Base-by-base conservation (phyloP, 2,329 filamentous ascomycete genomes). In the Geosmithia putterillii region DNA sequence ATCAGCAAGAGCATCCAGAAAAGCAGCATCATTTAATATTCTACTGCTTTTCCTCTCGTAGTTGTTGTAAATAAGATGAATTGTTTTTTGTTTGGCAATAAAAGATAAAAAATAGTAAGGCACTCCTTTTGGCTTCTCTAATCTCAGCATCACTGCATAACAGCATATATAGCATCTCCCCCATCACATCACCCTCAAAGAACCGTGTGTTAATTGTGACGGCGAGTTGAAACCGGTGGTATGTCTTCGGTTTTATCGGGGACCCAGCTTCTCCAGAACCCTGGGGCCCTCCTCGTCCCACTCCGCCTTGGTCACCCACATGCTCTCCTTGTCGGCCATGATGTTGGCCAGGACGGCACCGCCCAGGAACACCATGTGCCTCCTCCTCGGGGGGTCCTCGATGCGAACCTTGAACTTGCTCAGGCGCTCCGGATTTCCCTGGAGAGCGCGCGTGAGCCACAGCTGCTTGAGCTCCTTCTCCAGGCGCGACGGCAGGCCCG, bases 381-480 rank as follows among this genome's bases (percentile, higher is more conserved):
- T 77, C 69, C 92, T 79, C 66, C 92, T 78, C 28, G 92, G 92
- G 42, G 92, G 92, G 63, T 98, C 92, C 64, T 98, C 92, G 71
- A 98, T 96, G 63, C 92, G 80, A 52, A 98, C 90, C 78, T 96
- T 98, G 76, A 98, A 98, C 80, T 96, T 98, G 80, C 79, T 86
- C 57, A 98, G 65, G 52, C 92, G 79, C 67, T 96, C 90, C 1
- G 92, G 90, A 64, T 98, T 88, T 46, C 90, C 89, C 46, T 82
- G 77, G 53, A 98, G 70, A 38, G 95, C 88, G 51, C 83, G 82
- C 44, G 90, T 95, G 51, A 98, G 76, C 92, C 92, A 98, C 54
- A 98, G 70, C 70, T 98, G 92, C 74, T 98, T 98, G 55, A 98
- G 70, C 66, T 98, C 92, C 75, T 98, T 98, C 69, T 98, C 92